These are phyloP conservation scores for Hypoxylon sp. DNA, from an alignment of 2,329 filamentous ascomycete genomes.

Conservation along the genomic window DNA sequence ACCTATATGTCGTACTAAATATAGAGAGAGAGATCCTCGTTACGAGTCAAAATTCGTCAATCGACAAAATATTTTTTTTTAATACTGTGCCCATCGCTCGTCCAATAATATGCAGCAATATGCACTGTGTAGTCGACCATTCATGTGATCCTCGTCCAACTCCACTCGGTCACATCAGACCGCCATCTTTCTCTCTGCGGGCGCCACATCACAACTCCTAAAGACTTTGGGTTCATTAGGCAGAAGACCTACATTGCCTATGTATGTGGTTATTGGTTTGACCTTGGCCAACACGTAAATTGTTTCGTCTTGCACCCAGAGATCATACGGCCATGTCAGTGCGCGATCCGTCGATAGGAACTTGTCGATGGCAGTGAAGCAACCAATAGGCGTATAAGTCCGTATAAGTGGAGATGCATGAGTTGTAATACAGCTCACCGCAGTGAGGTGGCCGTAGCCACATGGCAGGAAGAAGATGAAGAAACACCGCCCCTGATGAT, in stretches of 20 bases:
- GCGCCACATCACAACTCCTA: slow-evolving; percentile 32
- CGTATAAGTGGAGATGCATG: slow-evolving; percentile 11
- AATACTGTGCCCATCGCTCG: slow-evolving; percentile 1
- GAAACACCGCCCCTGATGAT: slow-evolving; percentile 18
- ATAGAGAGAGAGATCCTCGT: not conserved
- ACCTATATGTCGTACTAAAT: slow-evolving; percentile 4
- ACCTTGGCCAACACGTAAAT: slow-evolving; percentile 27
- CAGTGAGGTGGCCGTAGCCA: slow-evolving; percentile 36
- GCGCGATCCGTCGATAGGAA: slow-evolving; percentile 20
- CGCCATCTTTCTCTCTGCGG: slow-evolving; percentile 22
- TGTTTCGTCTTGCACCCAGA: slow-evolving; percentile 19
- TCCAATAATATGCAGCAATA: slow-evolving; percentile 24
- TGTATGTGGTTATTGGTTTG: slow-evolving; percentile 23
- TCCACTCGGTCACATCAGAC: slow-evolving; percentile 15
- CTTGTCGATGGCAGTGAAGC: slow-evolving; percentile 29
- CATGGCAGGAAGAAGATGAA: slow-evolving; percentile 29
- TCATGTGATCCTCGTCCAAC: slow-evolving; percentile 19
- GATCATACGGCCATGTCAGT: slow-evolving; percentile 28
- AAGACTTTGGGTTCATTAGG: slow-evolving; percentile 18
- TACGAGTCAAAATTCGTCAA: not conserved
- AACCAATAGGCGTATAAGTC: slow-evolving; percentile 20
- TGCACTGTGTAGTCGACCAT: slow-evolving; percentile 20
- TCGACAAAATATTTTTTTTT: not conserved
- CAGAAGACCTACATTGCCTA: slow-evolving; percentile 17
- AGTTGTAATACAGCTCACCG: slow-evolving; percentile 36